These are phyloP conservation scores for Lanzia echinophila DNA, from an alignment of 2,329 filamentous ascomycete genomes.

Conservation along the genomic window DNA sequence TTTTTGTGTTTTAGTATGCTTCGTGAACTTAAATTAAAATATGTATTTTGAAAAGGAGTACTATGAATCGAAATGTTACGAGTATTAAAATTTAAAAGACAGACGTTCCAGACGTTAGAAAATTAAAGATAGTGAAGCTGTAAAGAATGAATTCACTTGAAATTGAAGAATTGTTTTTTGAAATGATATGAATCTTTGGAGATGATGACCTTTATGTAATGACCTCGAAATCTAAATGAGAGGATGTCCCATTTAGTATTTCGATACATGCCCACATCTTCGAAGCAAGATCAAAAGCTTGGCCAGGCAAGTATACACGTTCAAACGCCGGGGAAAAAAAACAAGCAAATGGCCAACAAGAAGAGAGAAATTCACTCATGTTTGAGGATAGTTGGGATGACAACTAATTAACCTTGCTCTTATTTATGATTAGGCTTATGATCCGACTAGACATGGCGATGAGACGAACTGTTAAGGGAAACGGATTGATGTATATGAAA, in stretches of 20 bases:
- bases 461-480: background rate
- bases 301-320: background rate
- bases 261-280: background rate
- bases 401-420: background rate
- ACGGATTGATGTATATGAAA: background rate
- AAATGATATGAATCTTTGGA: background rate
- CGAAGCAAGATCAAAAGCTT: background rate
- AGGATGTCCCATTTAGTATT: background rate
- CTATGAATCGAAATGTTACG: background rate
- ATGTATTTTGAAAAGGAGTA: too few relatives aligned
- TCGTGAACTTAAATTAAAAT: too few relatives aligned
- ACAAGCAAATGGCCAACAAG: background rate
- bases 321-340: too few relatives aligned
- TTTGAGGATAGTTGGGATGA: background rate
- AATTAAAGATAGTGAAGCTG: background rate
- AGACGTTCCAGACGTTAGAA: background rate
- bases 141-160: background rate
- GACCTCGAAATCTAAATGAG: background rate
- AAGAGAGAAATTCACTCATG: background rate
- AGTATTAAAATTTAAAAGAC: background rate
- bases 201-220: background rate
- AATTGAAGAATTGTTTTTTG: too few relatives aligned
- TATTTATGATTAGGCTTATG: background rate
- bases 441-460: background rate
- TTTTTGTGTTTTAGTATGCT: background rate